Conservation (phyloP, 139 green algal species). For the Coelastrella sp. region DNA sequence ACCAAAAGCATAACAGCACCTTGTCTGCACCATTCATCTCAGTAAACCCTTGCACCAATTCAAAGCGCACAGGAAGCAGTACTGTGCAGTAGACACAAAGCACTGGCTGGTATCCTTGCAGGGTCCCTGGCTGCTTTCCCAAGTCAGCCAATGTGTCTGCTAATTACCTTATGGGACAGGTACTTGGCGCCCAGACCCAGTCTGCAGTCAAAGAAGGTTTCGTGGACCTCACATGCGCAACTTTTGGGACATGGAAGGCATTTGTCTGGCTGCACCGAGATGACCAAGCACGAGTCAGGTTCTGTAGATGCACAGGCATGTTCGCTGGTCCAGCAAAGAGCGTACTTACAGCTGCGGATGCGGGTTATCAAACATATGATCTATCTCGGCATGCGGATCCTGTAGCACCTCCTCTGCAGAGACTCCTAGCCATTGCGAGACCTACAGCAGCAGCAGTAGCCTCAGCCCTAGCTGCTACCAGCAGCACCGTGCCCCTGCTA, state of each 20-base stretch:
- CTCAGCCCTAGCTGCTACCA: background rate
- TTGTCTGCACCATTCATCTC: background rate
- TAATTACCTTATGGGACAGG: conserved; percentile 39
- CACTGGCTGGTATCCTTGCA: too few relatives aligned
- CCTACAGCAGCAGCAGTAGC: conserved; percentile 20
- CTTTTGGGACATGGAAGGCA: too few relatives aligned
- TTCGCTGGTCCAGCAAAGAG: background rate
- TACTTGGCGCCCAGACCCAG: conserved; percentile 42
- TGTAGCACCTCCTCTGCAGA: conserved; percentile 20
- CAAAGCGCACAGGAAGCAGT: too few relatives aligned
- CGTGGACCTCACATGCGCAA: too few relatives aligned
- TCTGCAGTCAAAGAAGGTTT: conserved; percentile 1
- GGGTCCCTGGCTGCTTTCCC: too few relatives aligned
- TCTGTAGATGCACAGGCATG: too few relatives aligned
- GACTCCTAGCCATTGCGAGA: conserved; percentile 38
- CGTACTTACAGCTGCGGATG: conserved; percentile 34
- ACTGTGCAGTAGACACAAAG: too few relatives aligned
- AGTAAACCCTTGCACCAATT: too few relatives aligned
- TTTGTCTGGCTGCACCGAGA: too few relatives aligned
- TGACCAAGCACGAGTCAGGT: too few relatives aligned
- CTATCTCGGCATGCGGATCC: background rate
- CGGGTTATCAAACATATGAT: conserved; percentile 21
- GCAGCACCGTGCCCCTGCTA: background rate
- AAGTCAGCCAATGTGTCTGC: background rate
- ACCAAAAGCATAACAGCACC: background rate